Base-by-base conservation (phyloP, 176 grass and related monocot genomes). In the Oryza punctata region DNA sequence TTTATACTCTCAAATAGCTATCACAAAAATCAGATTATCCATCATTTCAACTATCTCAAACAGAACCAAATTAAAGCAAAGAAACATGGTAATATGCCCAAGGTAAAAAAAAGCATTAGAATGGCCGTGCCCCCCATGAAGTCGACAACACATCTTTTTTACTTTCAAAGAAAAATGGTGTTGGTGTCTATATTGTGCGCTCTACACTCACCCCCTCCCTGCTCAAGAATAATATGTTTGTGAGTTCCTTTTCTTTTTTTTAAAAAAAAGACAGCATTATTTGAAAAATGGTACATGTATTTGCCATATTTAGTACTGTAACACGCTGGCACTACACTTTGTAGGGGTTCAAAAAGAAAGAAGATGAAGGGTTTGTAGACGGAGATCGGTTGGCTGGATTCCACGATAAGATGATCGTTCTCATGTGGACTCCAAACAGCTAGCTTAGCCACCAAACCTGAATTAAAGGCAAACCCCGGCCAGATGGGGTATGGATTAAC, bases 361-460 rank as follows among this genome's bases (percentile, higher is more conserved):
- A 52, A 18, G 49, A 54, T 16, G 46, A 50, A 5, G 14, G 16
- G 19, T 54, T 52, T 6, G 49, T 7, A 54, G 49, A 19, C 0
- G 5, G 49, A 6, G 49, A 47, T 15, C 13, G 5, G 21, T 21
- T 57, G 52, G 52, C 52, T 57, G 50, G 50, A 19, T 57, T 57
- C 52, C 52, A 57, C 6, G 18, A 54, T 54, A 54, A 54, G 16
- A 57, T n/a, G 52, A 57, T 57, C 52, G 19, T 57, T 8, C 16
- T 57, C 52, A 21, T 57, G 52, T 57, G 18, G 21, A 57, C 52
- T 8, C n/a, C n/a, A n/a, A 57, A 57, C 52, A 57, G 72, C 40
- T 82, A 78, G 78, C 63, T 35, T n/a, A 32, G 46, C 69, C 35
- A 81, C 78, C 85, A 19, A 70, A 77, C 75, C 10, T 68, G 18